Conservation (phyloP, 169 alveolate genomes). For the Eimeria necatrix region DNA sequence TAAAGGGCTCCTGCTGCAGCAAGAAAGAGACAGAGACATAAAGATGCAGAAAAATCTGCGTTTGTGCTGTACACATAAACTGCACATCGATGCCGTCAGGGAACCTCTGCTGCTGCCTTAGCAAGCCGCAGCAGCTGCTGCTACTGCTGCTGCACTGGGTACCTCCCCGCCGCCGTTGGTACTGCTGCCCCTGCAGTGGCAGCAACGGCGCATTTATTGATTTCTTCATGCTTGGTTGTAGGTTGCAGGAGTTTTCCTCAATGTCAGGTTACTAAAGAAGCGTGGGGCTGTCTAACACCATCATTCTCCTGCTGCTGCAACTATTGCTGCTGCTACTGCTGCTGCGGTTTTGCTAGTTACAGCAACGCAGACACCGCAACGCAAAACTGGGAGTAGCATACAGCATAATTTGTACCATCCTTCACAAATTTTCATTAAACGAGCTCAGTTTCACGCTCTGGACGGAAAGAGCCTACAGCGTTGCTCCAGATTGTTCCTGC, state of each 20-base stretch:
- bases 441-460: neutral
- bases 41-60: neutral
- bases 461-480: no score
- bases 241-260: neutral
- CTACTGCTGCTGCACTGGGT: slow-evolving; percentile 29
- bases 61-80: neutral
- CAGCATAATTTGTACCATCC: neutral
- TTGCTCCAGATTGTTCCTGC: no score
- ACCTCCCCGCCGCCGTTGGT: neutral
- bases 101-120: slow-evolving; percentile 24
- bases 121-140: slow-evolving; percentile 37
- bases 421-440: neutral
- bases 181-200: neutral
- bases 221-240: no score
- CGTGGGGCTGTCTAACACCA: neutral
- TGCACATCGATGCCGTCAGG: slow-evolving; percentile 22
- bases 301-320: neutral
- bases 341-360: neutral
- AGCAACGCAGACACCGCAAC: neutral
- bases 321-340: neutral
- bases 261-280: neutral
- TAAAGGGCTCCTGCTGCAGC: neutral
- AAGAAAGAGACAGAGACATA: neutral
- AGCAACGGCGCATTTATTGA: no score
- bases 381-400: neutral